A percentile compares a stretch with the other conserved stretches of the same genome.
Evolutionary conservation across 1,284 basidiomycete genomes (phyloP).

Genomic region (Schizophyllum commune): DNA sequence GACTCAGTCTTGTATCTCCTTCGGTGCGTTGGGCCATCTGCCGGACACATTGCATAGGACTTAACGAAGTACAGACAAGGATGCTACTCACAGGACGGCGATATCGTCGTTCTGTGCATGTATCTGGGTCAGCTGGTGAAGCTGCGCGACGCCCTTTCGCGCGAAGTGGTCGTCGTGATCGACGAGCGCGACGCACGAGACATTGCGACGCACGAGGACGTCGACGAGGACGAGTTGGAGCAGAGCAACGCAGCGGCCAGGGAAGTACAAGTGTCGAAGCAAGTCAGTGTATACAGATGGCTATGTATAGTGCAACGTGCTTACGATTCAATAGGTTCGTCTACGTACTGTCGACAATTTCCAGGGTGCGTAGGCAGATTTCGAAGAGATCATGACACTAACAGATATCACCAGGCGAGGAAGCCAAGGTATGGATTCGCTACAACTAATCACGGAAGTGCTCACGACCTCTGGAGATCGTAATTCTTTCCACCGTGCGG

Average conservation of each 20-base stretch:
- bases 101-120: slow-evolving; percentile 69
- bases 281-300: slow-evolving; percentile 25
- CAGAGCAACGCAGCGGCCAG: slow-evolving; percentile 27
- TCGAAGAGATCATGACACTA: background rate
- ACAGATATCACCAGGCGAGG: slow-evolving; percentile 36
- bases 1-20: slow-evolving; percentile 65
- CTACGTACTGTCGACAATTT: slow-evolving; percentile 72
- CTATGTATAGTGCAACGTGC: background rate
- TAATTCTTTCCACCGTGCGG: slow-evolving; percentile 65
- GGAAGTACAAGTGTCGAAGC: slow-evolving; percentile 39
- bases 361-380: slow-evolving; percentile 57
- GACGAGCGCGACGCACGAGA: slow-evolving; percentile 62
- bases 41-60: too few relatives aligned
- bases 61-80: slow-evolving; percentile 36
- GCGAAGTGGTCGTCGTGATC: slow-evolving; percentile 51
- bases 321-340: slow-evolving; percentile 35
- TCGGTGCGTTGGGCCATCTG: slow-evolving; percentile 22
- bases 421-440: slow-evolving; percentile 36
- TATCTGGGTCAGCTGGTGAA: slow-evolving; percentile 67
- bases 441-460: background rate
- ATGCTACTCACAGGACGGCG: slow-evolving; percentile 49
- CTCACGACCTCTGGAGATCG: slow-evolving; percentile 30
- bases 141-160: slow-evolving; percentile 41
- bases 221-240: slow-evolving; percentile 22
- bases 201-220: slow-evolving; percentile 41